phyloP scores from a whole-genome alignment of 1,139 yeast species.

The Candida sp. region DNA sequence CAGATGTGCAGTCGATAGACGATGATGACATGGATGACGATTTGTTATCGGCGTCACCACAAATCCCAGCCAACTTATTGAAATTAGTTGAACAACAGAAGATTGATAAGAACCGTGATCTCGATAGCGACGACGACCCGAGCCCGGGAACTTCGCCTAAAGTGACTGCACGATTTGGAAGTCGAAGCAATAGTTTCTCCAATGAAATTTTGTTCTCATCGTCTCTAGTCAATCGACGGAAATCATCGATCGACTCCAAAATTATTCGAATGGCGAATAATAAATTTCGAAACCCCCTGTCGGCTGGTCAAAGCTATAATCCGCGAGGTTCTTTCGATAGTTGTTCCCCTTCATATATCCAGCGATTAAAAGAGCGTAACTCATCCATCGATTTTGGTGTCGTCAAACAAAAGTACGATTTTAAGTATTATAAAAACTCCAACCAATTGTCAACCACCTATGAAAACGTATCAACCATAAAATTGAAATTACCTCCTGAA shows the following conservation, averaged over 20 bases:
- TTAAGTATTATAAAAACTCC: constrained; percentile 34
- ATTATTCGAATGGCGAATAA: constrained; percentile 18
- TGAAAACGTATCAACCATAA: constrained; percentile 37
- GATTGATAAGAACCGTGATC: constrained; percentile 19
- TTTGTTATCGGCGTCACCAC: constrained; percentile 60
- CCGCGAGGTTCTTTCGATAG: constrained; percentile 18
- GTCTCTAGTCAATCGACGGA: constrained; percentile 24
- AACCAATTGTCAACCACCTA: constrained; percentile 25
- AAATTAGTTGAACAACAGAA: constrained; percentile 54
- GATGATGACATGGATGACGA: constrained; percentile 51
- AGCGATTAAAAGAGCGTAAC: constrained; percentile 5
- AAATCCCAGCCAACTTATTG: constrained; percentile 58
- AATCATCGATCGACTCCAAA: constrained; percentile 35
- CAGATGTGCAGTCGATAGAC: constrained; percentile 21
- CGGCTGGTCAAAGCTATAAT: constrained; percentile 13
- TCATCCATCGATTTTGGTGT: constrained; percentile 5
- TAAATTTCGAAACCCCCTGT: constrained; percentile 23
- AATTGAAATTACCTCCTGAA: constrained; percentile 59
- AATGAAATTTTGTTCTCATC: constrained; percentile 18
- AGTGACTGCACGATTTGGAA: constrained; percentile 7
- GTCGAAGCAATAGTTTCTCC: constrained; percentile 23
- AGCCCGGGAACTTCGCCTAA: constrained; percentile 38
- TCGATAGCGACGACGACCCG: constrained; percentile 15
- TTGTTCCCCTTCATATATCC: constrained; percentile 10
- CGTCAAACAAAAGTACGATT: constrained; percentile 23